phyloP scores from a whole-genome alignment of 2,329 filamentous ascomycete species.

The Xylariaceae sp. region DNA sequence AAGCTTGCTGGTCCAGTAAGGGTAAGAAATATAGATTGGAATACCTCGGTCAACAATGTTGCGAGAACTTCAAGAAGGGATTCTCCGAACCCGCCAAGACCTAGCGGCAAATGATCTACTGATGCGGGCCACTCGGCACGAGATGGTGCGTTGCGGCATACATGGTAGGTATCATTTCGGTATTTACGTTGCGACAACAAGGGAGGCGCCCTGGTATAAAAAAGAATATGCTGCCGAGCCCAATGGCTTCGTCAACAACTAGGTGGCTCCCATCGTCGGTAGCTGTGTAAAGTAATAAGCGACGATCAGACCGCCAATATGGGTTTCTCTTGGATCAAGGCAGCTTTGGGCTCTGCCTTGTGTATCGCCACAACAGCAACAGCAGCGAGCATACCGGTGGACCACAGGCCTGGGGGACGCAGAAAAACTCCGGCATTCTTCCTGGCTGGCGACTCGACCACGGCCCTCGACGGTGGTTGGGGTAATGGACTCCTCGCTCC shows the following conservation, averaged over 20 bases:
- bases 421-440: conserved; percentile 51
- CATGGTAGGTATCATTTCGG: not conserved
- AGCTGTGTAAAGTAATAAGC: not conserved
- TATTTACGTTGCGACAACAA: conserved; percentile 14
- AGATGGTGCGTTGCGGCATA: not conserved
- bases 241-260: no score
- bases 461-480: conserved; percentile 59
- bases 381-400: conserved; percentile 5
- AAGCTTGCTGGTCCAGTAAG: conserved; percentile 8
- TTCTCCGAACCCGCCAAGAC: conserved; percentile 2
- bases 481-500: conserved; percentile 64
- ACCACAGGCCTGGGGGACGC: not conserved
- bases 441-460: conserved; percentile 58
- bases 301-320: conserved; percentile 9
- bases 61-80: not conserved
- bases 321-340: conserved; percentile 8
- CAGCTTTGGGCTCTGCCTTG: not conserved
- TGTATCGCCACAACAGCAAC: conserved; percentile 9
- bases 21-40: not conserved
- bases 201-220: no score
- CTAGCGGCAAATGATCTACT: not conserved
- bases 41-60: conserved; percentile 19
- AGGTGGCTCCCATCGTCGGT: no score
- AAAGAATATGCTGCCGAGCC: no score
- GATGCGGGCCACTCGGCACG: not conserved